phyloP scores from a whole-genome alignment of 2,329 filamentous ascomycete genomes.

The Ceratocystis lukuohia region DNA sequence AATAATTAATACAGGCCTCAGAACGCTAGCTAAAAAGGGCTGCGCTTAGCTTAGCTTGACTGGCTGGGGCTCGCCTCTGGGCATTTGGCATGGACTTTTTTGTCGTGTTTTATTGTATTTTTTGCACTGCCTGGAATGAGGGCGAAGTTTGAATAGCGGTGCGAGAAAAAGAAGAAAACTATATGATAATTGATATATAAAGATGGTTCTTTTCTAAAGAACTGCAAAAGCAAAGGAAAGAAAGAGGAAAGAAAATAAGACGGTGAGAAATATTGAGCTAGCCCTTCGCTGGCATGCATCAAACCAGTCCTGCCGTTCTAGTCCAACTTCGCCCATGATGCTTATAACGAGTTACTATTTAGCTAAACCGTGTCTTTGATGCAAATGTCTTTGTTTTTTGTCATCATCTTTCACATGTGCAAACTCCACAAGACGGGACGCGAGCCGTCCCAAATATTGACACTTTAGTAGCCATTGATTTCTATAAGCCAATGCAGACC shows the following conservation, averaged over 20 bases:
- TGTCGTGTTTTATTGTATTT: not conserved
- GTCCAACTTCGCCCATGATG: not conserved
- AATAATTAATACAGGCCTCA: slow-evolving; percentile 9
- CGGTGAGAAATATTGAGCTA: not conserved
- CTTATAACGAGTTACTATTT: not conserved
- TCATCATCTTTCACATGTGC: too few species aligned
- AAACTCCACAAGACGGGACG: not conserved
- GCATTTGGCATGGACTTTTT: slow-evolving; percentile 10
- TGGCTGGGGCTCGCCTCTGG: slow-evolving; percentile 7
- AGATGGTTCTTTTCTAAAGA: not conserved
- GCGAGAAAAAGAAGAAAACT: not conserved
- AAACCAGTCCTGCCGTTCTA: not conserved
- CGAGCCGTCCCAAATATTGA: not conserved
- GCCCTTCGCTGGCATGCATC: not conserved
- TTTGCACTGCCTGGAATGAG: slow-evolving; percentile 3
- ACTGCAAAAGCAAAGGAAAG: not conserved
- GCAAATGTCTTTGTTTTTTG: too few species aligned
- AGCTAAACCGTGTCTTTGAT: too few species aligned
- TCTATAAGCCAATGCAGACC: too few species aligned
- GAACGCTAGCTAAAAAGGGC: slow-evolving; percentile 5
- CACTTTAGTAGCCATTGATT: too few species aligned
- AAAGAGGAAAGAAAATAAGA: not conserved
- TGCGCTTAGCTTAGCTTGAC: slow-evolving; percentile 5
- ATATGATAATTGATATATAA: not conserved
- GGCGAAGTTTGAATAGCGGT: not conserved